A percentile compares a stretch with the other conserved stretches of the same genome.
phyloP scores from a whole-genome alignment of 495 filamentous ascomycete species.

The Podospora pseudocomata region DNA sequence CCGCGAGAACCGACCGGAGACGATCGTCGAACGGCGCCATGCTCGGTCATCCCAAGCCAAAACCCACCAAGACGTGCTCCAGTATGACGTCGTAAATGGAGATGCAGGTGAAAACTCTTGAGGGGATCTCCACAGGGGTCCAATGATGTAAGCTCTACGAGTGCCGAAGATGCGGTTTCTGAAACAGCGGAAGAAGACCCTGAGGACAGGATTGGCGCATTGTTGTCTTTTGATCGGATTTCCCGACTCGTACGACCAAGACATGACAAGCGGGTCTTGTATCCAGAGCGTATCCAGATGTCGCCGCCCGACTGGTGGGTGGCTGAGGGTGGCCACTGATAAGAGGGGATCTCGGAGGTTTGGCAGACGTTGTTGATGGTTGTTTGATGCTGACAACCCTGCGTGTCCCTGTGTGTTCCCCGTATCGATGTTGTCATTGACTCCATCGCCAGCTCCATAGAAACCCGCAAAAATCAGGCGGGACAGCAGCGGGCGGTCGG shows the following conservation, averaged over 20 bases:
- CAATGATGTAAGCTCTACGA: slow-evolving; percentile 6
- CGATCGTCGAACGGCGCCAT: background rate
- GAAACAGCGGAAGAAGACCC: background rate
- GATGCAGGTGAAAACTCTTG: slow-evolving; percentile 8
- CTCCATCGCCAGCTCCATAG: slow-evolving; percentile 3
- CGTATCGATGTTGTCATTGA: slow-evolving; percentile 32
- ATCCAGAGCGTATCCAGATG: background rate
- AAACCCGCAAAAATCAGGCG: slow-evolving; percentile 8
- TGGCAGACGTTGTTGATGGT: background rate
- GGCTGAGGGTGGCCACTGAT: background rate
- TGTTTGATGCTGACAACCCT: background rate
- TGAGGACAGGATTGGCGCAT: background rate
- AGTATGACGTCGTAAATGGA: slow-evolving; percentile 16
- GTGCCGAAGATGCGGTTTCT: background rate
- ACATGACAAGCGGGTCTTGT: background rate
- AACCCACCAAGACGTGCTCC: slow-evolving; percentile 8
- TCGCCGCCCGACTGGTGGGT: background rate
- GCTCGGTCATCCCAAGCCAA: background rate
- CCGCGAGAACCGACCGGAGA: slow-evolving; percentile 7
- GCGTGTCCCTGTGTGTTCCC: background rate
- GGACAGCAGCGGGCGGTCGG: background rate
- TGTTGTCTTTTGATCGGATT: background rate
- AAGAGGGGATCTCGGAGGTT: background rate
- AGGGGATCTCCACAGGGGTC: slow-evolving; percentile 6
- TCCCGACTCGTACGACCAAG: slow-evolving; percentile 1